These are phyloP conservation scores for Raffaelea ambrosiae DNA, from an alignment of 2,329 filamentous ascomycete species.

Conservation along the genomic window DNA sequence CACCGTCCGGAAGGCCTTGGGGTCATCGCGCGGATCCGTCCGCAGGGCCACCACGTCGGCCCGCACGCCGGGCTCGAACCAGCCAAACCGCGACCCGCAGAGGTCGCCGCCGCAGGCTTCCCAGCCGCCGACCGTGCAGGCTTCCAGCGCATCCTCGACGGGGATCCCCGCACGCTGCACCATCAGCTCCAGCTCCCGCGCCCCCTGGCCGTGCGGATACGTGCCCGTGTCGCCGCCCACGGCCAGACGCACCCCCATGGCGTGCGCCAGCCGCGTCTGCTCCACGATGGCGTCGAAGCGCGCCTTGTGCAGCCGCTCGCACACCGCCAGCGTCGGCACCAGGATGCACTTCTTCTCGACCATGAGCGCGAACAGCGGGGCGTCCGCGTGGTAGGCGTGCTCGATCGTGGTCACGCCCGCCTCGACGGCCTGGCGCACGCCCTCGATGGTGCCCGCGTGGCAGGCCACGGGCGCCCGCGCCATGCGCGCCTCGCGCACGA, in stretches of 20 bases:
- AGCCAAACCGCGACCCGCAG: conserved; percentile 43
- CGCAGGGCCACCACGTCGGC: conserved; percentile 44
- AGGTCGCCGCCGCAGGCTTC: conserved; percentile 44
- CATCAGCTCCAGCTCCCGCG: conserved; percentile 45
- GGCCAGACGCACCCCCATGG: conserved; percentile 39
- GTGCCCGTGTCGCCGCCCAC: conserved; percentile 46
- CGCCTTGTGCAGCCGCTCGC: conserved; percentile 23
- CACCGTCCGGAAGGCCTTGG: conserved; percentile 33
- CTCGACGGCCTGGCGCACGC: conserved; percentile 33
- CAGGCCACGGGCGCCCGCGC: conserved; percentile 33
- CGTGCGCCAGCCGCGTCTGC: conserved; percentile 33
- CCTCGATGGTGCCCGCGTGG: conserved; percentile 31
- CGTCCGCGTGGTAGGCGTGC: conserved; percentile 34
- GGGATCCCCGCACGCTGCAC: conserved; percentile 37
- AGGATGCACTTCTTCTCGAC: conserved; percentile 34
- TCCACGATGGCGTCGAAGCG: conserved; percentile 23
- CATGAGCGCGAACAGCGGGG: conserved; percentile 33
- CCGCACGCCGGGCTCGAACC: conserved; percentile 34
- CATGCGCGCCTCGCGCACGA: conserved; percentile 36
- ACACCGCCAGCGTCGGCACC: conserved; percentile 43
- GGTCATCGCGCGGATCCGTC: conserved; percentile 27
- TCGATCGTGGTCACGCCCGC: conserved; percentile 41
- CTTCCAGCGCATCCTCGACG: conserved; percentile 38
- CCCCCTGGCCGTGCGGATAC: conserved; percentile 43
- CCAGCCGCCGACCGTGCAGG: conserved; percentile 44